A percentile compares a stretch with the other conserved stretches of the same genome.
Conservation (phyloP, 768 basidiomycete genomes). For the Suillus bovinus region DNA sequence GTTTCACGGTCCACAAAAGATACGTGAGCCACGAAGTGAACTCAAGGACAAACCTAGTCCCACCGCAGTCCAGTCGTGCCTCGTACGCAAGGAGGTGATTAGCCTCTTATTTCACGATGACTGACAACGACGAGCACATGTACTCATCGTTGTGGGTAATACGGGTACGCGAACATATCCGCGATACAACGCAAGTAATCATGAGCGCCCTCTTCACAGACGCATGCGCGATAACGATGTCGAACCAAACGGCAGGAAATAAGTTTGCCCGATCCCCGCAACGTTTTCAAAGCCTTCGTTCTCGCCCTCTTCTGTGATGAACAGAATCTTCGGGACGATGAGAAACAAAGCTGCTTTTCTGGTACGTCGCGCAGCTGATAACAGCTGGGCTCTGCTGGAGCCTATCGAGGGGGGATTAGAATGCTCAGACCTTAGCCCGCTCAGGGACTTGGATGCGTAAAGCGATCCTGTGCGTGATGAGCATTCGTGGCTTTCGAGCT, state of each 20-base stretch:
- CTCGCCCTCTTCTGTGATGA: not conserved
- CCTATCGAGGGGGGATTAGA: conserved; percentile 61
- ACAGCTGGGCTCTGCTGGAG: conserved; percentile 56
- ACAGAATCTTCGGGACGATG: not conserved
- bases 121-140: not conserved
- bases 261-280: not conserved
- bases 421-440: conserved; percentile 68
- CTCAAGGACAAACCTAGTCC: not conserved
- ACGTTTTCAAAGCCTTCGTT: not conserved
- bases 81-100: not conserved
- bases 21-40: not conserved
- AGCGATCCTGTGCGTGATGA: conserved; percentile 54
- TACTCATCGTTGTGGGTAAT: no score
- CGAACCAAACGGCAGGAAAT: not conserved
- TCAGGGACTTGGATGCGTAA: conserved; percentile 44
- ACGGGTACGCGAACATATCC: no score
- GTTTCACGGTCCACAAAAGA: not conserved
- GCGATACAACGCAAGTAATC: not conserved
- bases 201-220: not conserved
- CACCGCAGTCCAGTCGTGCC: not conserved
- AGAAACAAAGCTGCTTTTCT: not conserved
- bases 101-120: not conserved
- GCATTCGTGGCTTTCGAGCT: conserved; percentile 67
- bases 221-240: not conserved
- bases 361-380: not conserved